phyloP scores from a whole-genome alignment of 106 monocot genomes.

The Allium sativum region DNA sequence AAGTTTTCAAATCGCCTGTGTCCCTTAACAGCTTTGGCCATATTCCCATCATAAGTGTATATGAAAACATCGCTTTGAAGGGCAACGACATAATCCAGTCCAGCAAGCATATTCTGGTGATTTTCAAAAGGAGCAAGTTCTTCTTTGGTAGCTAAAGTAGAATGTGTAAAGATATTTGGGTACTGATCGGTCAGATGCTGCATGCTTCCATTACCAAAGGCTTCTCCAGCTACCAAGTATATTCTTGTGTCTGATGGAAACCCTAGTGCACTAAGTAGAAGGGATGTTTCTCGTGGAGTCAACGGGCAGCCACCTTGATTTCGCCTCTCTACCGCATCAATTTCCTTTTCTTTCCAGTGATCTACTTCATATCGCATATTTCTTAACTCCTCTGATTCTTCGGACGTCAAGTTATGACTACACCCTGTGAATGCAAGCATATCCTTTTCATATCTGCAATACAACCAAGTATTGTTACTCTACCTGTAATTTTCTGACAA shows the following conservation, averaged over 20 bases:
- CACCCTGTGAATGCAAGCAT: constrained; percentile 98
- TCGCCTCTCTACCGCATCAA: constrained; percentile 64
- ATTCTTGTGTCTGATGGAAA: constrained; percentile 73
- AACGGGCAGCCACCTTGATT: constrained; percentile 74
- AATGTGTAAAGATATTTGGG: constrained; percentile 73
- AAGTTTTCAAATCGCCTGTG: constrained; percentile 87
- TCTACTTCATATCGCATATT: constrained; percentile 79
- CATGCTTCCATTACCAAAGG: constrained; percentile 89
- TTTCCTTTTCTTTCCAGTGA: constrained; percentile 99
- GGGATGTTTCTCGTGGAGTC: constrained; percentile 86
- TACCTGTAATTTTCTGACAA: too few species aligned
- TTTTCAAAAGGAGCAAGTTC: constrained; percentile 58
- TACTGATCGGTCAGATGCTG: constrained; percentile 54
- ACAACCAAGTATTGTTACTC: background rate
- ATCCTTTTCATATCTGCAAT: constrained; percentile 86
- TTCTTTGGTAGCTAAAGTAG: constrained; percentile 48
- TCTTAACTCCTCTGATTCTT: constrained; percentile 66
- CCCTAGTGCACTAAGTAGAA: constrained; percentile 82
- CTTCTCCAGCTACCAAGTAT: constrained; percentile 91
- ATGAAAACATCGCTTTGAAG: constrained; percentile 88
- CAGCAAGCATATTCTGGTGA: constrained; percentile 96
- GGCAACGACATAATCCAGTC: constrained; percentile 92
- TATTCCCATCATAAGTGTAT: constrained; percentile 95
- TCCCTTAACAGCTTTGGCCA: constrained; percentile 99
- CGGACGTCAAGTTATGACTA: constrained; percentile 63